phyloP scores from a whole-genome alignment of 768 basidiomycete genomes.

The Rossbeevera mucosa region DNA sequence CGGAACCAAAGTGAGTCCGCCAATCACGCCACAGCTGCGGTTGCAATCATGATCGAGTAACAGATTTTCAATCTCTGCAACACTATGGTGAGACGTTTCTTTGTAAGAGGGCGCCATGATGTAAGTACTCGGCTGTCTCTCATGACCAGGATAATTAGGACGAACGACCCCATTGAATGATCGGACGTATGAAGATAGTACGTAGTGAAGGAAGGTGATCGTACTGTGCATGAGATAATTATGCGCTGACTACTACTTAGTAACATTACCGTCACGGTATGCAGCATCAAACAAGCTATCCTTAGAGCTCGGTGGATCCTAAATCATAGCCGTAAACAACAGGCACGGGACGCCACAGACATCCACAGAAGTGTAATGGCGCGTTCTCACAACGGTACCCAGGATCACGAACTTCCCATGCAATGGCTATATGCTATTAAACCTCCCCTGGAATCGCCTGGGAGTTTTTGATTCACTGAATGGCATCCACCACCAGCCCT shows the following conservation, averaged over 20 bases:
- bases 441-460: slow-evolving; percentile 56
- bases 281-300: neutral
- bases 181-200: neutral
- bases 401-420: neutral
- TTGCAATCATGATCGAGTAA: neutral
- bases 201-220: neutral
- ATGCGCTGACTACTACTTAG: neutral
- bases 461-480: no score
- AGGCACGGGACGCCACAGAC: neutral
- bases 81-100: no score
- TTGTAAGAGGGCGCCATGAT: neutral
- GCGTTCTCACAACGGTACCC: neutral
- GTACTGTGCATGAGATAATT: neutral
- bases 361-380: neutral
- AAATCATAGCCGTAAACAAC: neutral
- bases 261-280: no score
- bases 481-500: slow-evolving; percentile 1
- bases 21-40: neutral
- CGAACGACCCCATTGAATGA: neutral
- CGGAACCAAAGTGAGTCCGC: neutral
- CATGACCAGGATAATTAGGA: neutral
- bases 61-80: neutral
- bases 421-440: neutral
- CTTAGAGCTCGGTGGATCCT: neutral
- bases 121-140: neutral